Percentiles rank a stretch among this genome's conserved stretches.
These are phyloP conservation scores for Psilocybe azurescens DNA, from an alignment of 768 basidiomycete genomes.

Conservation along the genomic window DNA sequence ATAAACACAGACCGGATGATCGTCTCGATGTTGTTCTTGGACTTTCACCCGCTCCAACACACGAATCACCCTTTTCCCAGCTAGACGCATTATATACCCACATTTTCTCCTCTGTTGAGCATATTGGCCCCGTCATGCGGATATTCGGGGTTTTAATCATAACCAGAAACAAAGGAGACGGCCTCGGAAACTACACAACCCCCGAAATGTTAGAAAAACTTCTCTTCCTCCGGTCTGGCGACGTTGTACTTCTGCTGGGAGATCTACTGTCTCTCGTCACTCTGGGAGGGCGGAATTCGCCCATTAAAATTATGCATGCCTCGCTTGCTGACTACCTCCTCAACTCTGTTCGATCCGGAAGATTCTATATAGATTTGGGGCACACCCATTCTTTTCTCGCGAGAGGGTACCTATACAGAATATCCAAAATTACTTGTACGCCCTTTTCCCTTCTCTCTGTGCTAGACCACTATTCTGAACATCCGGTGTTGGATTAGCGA, in stretches of 20 bases:
- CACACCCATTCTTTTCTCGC: slow-evolving; percentile 13
- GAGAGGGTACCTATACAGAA: slow-evolving; percentile 5
- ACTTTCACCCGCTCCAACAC: slow-evolving; percentile 3
- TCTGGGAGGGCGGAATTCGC: slow-evolving; percentile 5
- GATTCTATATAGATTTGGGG: slow-evolving; percentile 16
- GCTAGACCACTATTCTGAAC: not conserved
- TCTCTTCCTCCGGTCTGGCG: slow-evolving; percentile 15
- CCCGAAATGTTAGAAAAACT: slow-evolving; percentile 16
- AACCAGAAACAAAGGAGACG: slow-evolving; percentile 9
- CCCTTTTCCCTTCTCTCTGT: not conserved
- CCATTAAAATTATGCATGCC: slow-evolving; percentile 18
- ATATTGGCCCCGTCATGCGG: slow-evolving; percentile 4
- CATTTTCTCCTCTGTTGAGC: slow-evolving; percentile 20
- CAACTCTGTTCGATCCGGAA: slow-evolving; percentile 15
- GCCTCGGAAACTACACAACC: slow-evolving; percentile 9
- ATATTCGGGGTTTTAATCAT: slow-evolving; percentile 17
- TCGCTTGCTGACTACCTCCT: slow-evolving; percentile 23
- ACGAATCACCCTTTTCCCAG: slow-evolving; percentile 19
- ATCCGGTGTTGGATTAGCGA: not conserved
- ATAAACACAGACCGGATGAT: slow-evolving; percentile 18
- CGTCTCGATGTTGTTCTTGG: slow-evolving; percentile 20
- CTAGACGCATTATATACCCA: slow-evolving; percentile 23
- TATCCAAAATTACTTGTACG: slow-evolving; percentile 4
- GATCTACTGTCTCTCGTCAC: slow-evolving; percentile 19
- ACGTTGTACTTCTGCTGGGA: slow-evolving; percentile 14